Evolutionary conservation across 164 flowering plant species (phyloP).

Genomic region (Chloranthus sessilifolius): DNA sequence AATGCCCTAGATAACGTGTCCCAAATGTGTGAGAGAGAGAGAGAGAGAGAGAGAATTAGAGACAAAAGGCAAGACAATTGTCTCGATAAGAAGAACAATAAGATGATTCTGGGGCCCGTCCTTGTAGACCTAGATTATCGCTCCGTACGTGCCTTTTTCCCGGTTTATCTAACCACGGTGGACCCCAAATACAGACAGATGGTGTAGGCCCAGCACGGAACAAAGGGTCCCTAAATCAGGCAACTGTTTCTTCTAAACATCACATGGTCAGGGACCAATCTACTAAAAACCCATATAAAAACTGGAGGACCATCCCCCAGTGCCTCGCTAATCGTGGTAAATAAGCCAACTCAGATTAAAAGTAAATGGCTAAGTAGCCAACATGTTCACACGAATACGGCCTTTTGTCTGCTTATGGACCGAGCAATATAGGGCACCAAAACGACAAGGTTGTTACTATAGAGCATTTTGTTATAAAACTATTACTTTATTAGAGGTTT

Average conservation of each 20-base stretch:
- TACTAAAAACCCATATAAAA: not conserved
- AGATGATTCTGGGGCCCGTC: conserved; percentile 31
- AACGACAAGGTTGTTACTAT: too few species aligned
- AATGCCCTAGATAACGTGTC: too few species aligned
- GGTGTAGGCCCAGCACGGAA: not conserved
- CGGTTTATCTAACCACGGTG: too few species aligned
- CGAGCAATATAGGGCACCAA: too few species aligned
- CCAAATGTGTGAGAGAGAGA: too few species aligned
- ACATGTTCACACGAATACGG: too few species aligned
- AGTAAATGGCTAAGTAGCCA: too few species aligned
- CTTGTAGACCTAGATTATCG: not conserved
- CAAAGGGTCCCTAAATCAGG: not conserved
- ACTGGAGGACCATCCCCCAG: not conserved
- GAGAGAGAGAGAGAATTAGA: conserved; percentile 16
- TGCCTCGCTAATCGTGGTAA: not conserved
- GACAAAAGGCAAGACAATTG: conserved; percentile 32
- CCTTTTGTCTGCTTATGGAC: too few species aligned
- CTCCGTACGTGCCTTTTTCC: conserved; percentile 18
- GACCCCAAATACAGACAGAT: not conserved
- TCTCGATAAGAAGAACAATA: conserved; percentile 12
- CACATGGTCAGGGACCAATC: not conserved
- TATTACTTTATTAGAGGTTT: too few species aligned
- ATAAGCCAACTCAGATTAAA: too few species aligned
- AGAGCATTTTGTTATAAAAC: too few species aligned
- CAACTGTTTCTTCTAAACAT: not conserved